Evolutionary conservation across 371 early-diverging fungal genomes (phyloP).

Genomic region (Chytridium lagenaria): DNA sequence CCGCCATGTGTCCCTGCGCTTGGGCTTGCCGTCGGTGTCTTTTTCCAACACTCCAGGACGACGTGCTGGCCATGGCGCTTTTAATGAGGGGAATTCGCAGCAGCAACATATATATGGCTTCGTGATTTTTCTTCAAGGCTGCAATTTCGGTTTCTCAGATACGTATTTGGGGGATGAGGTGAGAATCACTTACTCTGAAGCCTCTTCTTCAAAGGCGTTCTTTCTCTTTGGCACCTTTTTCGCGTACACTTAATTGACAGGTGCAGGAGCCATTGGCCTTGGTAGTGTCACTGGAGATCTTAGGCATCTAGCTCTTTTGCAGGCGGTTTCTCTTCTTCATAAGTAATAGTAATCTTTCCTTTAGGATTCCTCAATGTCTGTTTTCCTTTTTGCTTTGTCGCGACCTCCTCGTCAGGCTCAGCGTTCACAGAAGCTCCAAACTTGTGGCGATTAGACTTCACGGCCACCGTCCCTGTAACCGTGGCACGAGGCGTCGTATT

Average conservation of each 20-base stretch:
- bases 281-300: no score
- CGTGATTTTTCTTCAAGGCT: neutral
- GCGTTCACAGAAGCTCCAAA: no score
- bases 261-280: no score
- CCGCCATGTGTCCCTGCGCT: no score
- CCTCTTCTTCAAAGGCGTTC: neutral
- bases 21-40: no score
- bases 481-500: conserved; percentile 47
- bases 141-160: neutral
- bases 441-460: no score
- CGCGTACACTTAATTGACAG: no score
- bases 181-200: neutral
- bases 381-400: neutral
- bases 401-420: neutral
- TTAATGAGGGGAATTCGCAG: neutral
- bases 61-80: neutral
- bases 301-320: no score
- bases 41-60: neutral
- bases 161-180: neutral
- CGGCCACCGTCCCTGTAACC: neutral
- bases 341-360: no score
- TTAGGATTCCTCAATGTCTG: no score
- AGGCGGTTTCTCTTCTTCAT: no score
- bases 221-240: no score
- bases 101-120: neutral